Evolutionary conservation across 2,329 filamentous ascomycete species (phyloP).

Genomic region (Curvularia lunata): DNA sequence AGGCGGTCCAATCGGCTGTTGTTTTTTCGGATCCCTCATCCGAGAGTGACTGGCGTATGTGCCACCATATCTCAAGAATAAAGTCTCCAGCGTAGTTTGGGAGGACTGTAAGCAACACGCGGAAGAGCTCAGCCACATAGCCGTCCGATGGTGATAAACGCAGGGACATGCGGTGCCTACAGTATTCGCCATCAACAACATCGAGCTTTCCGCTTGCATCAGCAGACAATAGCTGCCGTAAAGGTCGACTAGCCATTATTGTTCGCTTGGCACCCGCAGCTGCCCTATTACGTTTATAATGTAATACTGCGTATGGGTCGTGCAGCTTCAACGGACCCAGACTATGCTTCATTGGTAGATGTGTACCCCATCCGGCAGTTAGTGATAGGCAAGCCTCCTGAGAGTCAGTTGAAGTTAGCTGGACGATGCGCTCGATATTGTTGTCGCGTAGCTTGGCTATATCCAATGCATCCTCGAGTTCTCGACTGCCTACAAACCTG

Average conservation of each 20-base stretch:
- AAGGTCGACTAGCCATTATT: conserved; percentile 30
- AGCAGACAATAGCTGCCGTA: conserved; percentile 34
- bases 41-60: conserved; percentile 36
- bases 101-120: conserved; percentile 41
- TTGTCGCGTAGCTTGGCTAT: conserved; percentile 42
- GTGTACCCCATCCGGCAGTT: conserved; percentile 47
- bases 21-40: conserved; percentile 15
- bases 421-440: conserved; percentile 40
- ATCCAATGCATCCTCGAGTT: conserved; percentile 37
- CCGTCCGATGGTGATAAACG: conserved; percentile 38
- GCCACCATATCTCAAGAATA: conserved; percentile 50
- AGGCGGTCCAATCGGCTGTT: conserved; percentile 48
- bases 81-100: conserved; percentile 47
- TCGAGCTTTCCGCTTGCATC: conserved; percentile 39
- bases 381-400: conserved; percentile 36
- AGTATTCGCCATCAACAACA: conserved; percentile 40
- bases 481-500: conserved; percentile 35
- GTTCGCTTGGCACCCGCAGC: conserved; percentile 45
- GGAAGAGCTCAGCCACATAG: conserved; percentile 41
- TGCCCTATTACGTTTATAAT: conserved; percentile 33
- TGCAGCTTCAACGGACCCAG: conserved; percentile 41
- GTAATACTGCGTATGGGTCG: conserved; percentile 41
- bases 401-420: conserved; percentile 32
- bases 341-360: conserved; percentile 38
- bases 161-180: conserved; percentile 42